Base-by-base conservation (phyloP, 108 stramenopile genomes). In the Nannochloropsis gaditana region DNA sequence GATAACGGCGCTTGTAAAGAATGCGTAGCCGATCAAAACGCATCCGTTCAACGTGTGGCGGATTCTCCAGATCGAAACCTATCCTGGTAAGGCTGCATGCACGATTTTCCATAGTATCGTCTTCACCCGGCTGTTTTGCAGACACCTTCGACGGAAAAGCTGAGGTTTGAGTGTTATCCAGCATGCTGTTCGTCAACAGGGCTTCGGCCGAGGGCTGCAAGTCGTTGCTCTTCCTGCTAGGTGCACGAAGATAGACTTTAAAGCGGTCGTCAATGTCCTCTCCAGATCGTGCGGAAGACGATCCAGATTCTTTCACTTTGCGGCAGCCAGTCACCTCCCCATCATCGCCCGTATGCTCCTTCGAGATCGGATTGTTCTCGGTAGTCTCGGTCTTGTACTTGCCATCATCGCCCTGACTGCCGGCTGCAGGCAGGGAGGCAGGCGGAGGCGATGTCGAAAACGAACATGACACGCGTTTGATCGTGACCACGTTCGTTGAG, bases 1-100 rank as follows among this genome's bases (percentile, higher is more conserved):
- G 89, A 89, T 91, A 91, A 41, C 85, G 83, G 43, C 90, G 83
- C 73, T 88, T 86, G 84, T 89, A 91, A 41, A 90, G 82, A 17
- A 83, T 84, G 86, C 82, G 80, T 50, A 88, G 42, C 83, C 81
- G n/a, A 43, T 45, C 45, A 41, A n/a, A 44, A 79, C 19, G 84
- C 1, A 73, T 73, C 59, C 59, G 59, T 73, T 73, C 59, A 15
- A 73, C 59, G n/a, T 73, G 21, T 11, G 41, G 80, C 21, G 41
- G 21, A 41, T 42, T 81, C 80, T 81, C 80, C 80, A 81, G 31
- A n/a, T 73, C 59, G n/a, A 73, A 73, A 3, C 59, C 59, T 73
- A 73, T 73, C 59, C 59, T 73, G 2, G 19, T n/a, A 0, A 73
- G n/a, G 59, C 59, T 73, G 19, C 19, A 15, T n/a, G 59, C 59